Evolutionary conservation across 306 rosid species (phyloP).

Genomic region (Quercus ilex): DNA sequence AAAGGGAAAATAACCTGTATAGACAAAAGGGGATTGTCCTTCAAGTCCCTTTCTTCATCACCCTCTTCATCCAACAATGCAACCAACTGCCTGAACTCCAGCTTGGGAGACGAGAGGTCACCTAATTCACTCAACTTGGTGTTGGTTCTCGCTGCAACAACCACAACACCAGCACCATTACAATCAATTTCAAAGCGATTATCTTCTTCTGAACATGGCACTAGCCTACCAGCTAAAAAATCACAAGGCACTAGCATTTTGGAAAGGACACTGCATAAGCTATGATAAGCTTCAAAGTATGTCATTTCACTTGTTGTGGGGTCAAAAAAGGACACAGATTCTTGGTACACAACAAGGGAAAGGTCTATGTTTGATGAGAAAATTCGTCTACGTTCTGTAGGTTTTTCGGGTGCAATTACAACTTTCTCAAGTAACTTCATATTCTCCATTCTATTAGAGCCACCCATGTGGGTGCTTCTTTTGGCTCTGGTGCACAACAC

Average conservation of each 20-base stretch:
- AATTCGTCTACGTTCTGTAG: conserved; percentile 25
- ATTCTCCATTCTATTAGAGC: conserved; percentile 11
- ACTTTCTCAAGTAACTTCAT: conserved; percentile 44
- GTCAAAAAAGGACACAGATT: conserved; percentile 51
- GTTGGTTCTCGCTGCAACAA: conserved; percentile 34
- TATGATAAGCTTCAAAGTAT: conserved; percentile 31
- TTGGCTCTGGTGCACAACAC: too few relatives aligned
- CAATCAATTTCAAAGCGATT: conserved; percentile 47
- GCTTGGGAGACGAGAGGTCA: conserved; percentile 34
- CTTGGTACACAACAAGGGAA: conserved; percentile 50
- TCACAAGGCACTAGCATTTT: conserved; percentile 40
- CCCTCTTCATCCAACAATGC: conserved; percentile 30
- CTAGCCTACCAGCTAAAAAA: conserved; percentile 46
- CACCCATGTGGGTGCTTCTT: too few relatives aligned
- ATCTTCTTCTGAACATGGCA: conserved; percentile 26
- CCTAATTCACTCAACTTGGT: conserved; percentile 40
- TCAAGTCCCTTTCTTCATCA: conserved; percentile 26
- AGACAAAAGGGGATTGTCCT: conserved; percentile 33
- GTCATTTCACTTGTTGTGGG: conserved; percentile 32
- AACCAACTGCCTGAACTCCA: conserved; percentile 32
- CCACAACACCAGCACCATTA: conserved; percentile 46
- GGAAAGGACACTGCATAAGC: conserved; percentile 27
- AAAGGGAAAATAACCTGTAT: conserved; percentile 33
- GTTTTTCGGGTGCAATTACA: conserved; percentile 30
- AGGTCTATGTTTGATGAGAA: conserved; percentile 57